Conservation (phyloP, 441 rosid species). For the Mallotus repandus region DNA sequence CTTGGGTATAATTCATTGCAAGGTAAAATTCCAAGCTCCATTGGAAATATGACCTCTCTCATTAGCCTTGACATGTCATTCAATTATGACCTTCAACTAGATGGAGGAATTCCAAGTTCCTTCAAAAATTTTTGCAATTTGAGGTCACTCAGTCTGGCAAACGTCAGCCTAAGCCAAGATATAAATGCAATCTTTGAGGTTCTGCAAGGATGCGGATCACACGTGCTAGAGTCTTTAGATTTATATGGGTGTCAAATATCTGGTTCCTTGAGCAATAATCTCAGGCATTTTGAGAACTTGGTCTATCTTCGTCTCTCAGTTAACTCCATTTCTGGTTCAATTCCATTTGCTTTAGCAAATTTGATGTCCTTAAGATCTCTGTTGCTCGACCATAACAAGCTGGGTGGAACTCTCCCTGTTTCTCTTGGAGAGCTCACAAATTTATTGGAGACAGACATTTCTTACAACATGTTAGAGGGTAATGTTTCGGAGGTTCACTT, state of each 20-base stretch:
- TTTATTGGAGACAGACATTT: neutral
- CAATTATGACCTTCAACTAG: neutral
- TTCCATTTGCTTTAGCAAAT: slow-evolving; percentile 5
- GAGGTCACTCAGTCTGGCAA: neutral
- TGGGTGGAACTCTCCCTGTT: neutral
- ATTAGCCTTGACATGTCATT: slow-evolving; percentile 5
- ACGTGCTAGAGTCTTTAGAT: neutral
- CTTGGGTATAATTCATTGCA: neutral
- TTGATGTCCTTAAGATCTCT: neutral
- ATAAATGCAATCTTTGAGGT: slow-evolving; percentile 5
- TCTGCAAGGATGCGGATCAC: slow-evolving; percentile 2
- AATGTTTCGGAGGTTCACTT: slow-evolving; percentile 8
- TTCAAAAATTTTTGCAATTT: slow-evolving; percentile 15
- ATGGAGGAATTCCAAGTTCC: slow-evolving; percentile 15
- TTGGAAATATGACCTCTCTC: slow-evolving; percentile 15
- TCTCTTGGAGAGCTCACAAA: slow-evolving; percentile 3
- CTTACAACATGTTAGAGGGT: slow-evolving; percentile 9
- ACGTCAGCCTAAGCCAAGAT: slow-evolving; percentile 1
- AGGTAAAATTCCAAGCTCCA: slow-evolving; percentile 11
- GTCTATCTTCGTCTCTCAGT: neutral
- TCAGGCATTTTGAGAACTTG: neutral
- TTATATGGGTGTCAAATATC: neutral
- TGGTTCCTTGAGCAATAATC: slow-evolving; percentile 8
- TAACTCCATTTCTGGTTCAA: slow-evolving; percentile 9
- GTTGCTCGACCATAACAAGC: neutral